Conservation (phyloP, 305 asterid genomes). For the Andrographis paniculata region DNA sequence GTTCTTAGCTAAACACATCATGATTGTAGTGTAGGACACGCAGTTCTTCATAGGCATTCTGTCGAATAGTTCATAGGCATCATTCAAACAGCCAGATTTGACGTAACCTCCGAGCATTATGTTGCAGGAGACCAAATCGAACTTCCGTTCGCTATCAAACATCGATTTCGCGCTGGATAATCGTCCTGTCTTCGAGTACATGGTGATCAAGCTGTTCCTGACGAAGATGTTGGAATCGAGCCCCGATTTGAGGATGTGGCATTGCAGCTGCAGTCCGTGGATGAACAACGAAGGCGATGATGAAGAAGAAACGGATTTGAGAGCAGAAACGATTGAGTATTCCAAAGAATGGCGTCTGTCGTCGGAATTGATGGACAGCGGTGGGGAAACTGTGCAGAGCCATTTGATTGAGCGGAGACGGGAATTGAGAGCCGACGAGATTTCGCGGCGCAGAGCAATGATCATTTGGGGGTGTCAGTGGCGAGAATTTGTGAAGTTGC, state of each 20-base stretch:
- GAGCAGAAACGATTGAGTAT: slow-evolving; percentile 42
- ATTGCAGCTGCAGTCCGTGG: slow-evolving; percentile 57
- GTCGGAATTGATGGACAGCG: slow-evolving; percentile 21
- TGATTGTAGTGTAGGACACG: slow-evolving; percentile 73
- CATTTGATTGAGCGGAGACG: slow-evolving; percentile 32
- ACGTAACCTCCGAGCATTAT: slow-evolving; percentile 60
- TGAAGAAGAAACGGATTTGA: slow-evolving; percentile 59
- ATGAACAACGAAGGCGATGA: slow-evolving; percentile 32
- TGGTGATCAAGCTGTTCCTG: slow-evolving; percentile 71
- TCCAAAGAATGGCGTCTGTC: slow-evolving; percentile 31
- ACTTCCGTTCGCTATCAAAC: slow-evolving; percentile 29
- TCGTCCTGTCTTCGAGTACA: slow-evolving; percentile 57
- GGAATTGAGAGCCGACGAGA: background rate
- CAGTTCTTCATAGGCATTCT: slow-evolving; percentile 56
- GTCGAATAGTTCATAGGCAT: slow-evolving; percentile 63
- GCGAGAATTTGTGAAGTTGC: too few species aligned
- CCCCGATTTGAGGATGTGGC: slow-evolving; percentile 50
- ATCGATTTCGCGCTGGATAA: slow-evolving; percentile 43
- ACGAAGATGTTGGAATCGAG: slow-evolving; percentile 48
- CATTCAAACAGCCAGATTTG: slow-evolving; percentile 33
- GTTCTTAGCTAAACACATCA: slow-evolving; percentile 58
- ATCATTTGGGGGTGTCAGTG: too few species aligned
- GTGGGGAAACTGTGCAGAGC: slow-evolving; percentile 27
- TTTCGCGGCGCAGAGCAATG: too few species aligned
- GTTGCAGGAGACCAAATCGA: slow-evolving; percentile 63